A percentile compares a stretch with the other conserved stretches of the same genome.
These are phyloP conservation scores for Aspergillus sp. DNA, from an alignment of 2,329 filamentous ascomycete genomes.

Conservation along the genomic window DNA sequence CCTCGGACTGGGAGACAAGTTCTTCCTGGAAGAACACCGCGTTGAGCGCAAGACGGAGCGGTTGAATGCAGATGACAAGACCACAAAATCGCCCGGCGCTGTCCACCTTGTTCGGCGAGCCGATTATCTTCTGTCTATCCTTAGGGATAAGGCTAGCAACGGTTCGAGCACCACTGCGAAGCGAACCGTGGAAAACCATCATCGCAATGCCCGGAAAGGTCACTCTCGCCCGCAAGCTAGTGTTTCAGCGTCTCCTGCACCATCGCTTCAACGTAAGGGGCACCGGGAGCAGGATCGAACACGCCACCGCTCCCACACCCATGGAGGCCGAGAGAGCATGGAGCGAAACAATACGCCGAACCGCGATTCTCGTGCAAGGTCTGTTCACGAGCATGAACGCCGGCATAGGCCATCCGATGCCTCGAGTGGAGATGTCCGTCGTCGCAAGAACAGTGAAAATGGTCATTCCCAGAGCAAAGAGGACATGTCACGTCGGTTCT, in stretches of 20 bases:
- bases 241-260: conserved; percentile 48
- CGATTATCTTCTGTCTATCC: conserved; percentile 91
- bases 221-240: conserved; percentile 34
- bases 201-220: conserved; percentile 86
- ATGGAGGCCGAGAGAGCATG: conserved; percentile 41
- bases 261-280: conserved; percentile 41
- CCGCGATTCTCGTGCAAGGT: conserved; percentile 39
- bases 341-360: conserved; percentile 46
- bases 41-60: conserved; percentile 97
- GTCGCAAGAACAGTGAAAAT: conserved; percentile 39
- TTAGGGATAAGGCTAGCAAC: conserved; percentile 83
- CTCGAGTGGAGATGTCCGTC: conserved; percentile 35
- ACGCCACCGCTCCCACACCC: conserved; percentile 42
- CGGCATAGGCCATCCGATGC: conserved; percentile 36
- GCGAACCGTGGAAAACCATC: conserved; percentile 84
- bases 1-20: conserved; percentile 81
- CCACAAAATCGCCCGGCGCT: conserved; percentile 83
- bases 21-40: conserved; percentile 96
- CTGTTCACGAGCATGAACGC: conserved; percentile 34
- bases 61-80: conserved; percentile 57
- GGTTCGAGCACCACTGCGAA: conserved; percentile 63
- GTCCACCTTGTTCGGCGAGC: conserved; percentile 93
- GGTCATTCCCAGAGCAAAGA: conserved; percentile 32
- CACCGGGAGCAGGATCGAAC: conserved; percentile 44
- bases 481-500: conserved; percentile 45